These are phyloP conservation scores for Haplosporangium gracile DNA, from an alignment of 192 early-diverging fungal genomes.

Conservation along the genomic window DNA sequence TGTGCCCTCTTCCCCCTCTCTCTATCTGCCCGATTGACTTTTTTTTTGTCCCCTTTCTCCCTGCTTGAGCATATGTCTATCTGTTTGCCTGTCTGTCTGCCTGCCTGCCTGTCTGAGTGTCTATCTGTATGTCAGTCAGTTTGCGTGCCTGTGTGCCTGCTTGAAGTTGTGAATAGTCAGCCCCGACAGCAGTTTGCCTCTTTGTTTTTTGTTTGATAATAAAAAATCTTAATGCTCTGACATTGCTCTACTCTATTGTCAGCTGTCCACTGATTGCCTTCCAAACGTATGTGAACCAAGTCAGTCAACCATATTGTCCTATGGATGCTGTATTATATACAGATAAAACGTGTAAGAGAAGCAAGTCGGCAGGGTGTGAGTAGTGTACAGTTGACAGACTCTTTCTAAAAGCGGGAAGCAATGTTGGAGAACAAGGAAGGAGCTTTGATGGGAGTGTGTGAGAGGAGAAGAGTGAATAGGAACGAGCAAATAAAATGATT, in stretches of 20 bases:
- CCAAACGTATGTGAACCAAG: too few species aligned
- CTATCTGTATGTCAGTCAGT: background rate
- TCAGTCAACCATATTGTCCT: too few species aligned
- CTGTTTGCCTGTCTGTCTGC: background rate
- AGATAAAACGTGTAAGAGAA: too few species aligned
- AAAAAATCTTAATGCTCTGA: too few species aligned
- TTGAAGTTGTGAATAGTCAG: too few species aligned
- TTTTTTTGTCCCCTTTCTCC: background rate
- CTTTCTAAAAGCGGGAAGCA: conserved; percentile 5
- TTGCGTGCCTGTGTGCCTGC: background rate
- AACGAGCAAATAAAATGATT: background rate
- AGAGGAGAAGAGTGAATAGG: background rate
- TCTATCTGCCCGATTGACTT: background rate
- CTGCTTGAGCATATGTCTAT: background rate
- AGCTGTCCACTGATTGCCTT: too few species aligned
- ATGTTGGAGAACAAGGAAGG: background rate
- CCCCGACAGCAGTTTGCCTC: too few species aligned
- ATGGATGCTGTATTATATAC: too few species aligned
- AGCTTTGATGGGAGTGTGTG: background rate
- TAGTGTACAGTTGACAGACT: background rate
- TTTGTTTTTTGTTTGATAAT: too few species aligned
- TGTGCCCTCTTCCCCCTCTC: background rate
- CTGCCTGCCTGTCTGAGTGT: background rate
- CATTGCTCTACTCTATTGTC: too few species aligned
- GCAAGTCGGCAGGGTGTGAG: too few species aligned